A percentile compares a stretch with the other conserved stretches of the same genome.
These are phyloP conservation scores for Diplodia sapinea DNA, from an alignment of 2,329 filamentous ascomycete genomes.

Conservation along the genomic window DNA sequence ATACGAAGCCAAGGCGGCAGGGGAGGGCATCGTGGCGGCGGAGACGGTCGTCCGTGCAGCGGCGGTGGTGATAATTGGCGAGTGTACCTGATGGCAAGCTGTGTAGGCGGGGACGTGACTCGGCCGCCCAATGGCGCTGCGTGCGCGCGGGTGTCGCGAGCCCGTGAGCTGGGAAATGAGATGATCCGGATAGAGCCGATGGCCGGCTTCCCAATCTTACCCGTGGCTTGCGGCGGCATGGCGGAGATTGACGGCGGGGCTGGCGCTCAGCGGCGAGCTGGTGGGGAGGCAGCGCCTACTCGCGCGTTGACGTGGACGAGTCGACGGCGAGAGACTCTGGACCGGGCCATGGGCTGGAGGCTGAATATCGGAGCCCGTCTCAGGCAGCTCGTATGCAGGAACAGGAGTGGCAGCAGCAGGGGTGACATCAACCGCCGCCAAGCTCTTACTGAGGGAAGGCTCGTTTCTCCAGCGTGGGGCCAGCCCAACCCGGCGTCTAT, in stretches of 20 bases:
- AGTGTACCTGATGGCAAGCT: no score
- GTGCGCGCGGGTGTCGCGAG: conserved; percentile 13
- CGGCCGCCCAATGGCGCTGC: conserved; percentile 12
- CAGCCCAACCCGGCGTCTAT: conserved; percentile 1
- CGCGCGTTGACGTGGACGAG: background rate
- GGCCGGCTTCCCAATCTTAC: conserved; percentile 13
- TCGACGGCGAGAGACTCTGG: background rate
- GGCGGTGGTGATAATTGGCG: conserved; percentile 1
- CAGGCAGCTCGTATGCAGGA: conserved; percentile 25
- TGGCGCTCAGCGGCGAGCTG: background rate
- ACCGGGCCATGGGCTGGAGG: conserved; percentile 3
- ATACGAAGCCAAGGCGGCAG: conserved; percentile 19
- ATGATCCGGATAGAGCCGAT: conserved; percentile 23
- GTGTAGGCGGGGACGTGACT: conserved; percentile 11
- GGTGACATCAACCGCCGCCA: conserved; percentile 21
- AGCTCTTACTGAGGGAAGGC: conserved; percentile 4
- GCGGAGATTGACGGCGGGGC: conserved; percentile 27
- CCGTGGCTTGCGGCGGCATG: conserved; percentile 6
- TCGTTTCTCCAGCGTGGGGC: conserved; percentile 14
- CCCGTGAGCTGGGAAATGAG: conserved; percentile 19
- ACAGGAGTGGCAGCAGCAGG: background rate
- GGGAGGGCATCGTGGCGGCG: conserved; percentile 1
- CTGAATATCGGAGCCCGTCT: background rate
- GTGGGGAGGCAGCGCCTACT: conserved; percentile 1
- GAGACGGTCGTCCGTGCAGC: background rate